Evolutionary conservation across 2,329 filamentous ascomycete genomes (phyloP), one percentile per base, ranked within the genome.

Genomic region (Epichloe hybrida): DNA sequence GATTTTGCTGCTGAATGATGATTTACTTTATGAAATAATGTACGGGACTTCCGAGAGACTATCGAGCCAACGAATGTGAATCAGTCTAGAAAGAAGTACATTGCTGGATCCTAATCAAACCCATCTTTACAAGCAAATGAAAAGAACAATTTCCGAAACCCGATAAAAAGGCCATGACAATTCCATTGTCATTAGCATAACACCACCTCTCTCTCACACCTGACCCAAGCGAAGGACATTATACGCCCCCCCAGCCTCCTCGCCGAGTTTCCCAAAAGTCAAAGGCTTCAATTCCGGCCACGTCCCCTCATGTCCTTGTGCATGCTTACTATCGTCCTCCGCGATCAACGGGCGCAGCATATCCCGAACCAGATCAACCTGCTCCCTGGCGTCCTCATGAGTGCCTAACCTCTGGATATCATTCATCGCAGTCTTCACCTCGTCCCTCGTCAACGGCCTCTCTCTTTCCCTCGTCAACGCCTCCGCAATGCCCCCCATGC

Each of bases 401-500:
- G 50, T 50, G 15, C 52, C 52, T n/a, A 67, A 53, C 43, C 52
- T 60, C 35, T 56, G 46, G 20, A 66, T 36, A 42, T 62, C 63
- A 8, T 52, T 49, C 51, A 54, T n/a, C 0, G 62, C 64, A 9
- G 41, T 50, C 20, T 40, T 48, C 50, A 44, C 57, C 57, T 68
- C 65, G 2, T 48, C 49, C 23, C 38, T 39, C 3, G 61, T 65
- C 53, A 66, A 38, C 0, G 58, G 59, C 35, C 66, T 54, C 41
- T 52, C 39, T 27, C 65, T 58, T 53, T 67, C 65, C 34, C 20
- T 53, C 3, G 46, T 40, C 23, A 67, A 50, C 0, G 58, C 62
- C 12, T 57, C 56, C 2, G 55, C 56, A 2, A 59, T 56, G n/a
- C 49, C 50, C 13, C 50, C 50, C 39, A 17, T 36, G 11, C 13